Evolutionary conservation across 164 flowering plant species (phyloP), one percentile per base, ranked within the genome.

Genomic region (Vitis cinerea): DNA sequence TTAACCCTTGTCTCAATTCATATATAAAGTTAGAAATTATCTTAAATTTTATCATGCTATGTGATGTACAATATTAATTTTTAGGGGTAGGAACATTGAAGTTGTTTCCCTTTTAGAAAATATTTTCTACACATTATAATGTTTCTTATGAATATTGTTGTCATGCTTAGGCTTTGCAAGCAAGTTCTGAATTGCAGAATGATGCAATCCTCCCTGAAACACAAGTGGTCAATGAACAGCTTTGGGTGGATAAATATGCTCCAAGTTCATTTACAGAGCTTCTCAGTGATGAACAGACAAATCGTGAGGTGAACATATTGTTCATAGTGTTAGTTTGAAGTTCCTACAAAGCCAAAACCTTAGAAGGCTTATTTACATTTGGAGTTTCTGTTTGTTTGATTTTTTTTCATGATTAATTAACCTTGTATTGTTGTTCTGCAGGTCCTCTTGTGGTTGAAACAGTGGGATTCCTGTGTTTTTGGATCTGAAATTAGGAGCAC

Each of bases 381-480:
- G 15, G n/a, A 12, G n/a, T 52, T 55, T 5, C 29, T 51, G 19
- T 62, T n/a, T 37, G 11, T 62, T 50, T 49, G 37, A 50, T 6
- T 58, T 50, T 65, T 6, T 13, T n/a, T 71, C 60, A 1, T n/a
- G 27, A 54, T 49, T 52, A 50, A 14, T 67, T 48, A 59, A 52
- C 52, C 13, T 50, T 57, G 8, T 47, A 47, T 65, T 29, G 10
- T 64, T 75, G 64, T 53, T 71, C 52, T 72, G 69, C 75, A 95
- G 99, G 99, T 95, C 23, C 92, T 95, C 49, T 58, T 86, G 68
- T 95, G 99, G 98, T 78, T 95, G 75, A 95, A 95, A 77, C 97
- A 93, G 68, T 95, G 99, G 99, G 99, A 95, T 83, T 86, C 98
- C 15, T 78, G 80, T 76, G 99, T 95, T 59, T 93, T 87, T 87